phyloP scores from a whole-genome alignment of 345 rosid species.

The Gossypium sturtianum region DNA sequence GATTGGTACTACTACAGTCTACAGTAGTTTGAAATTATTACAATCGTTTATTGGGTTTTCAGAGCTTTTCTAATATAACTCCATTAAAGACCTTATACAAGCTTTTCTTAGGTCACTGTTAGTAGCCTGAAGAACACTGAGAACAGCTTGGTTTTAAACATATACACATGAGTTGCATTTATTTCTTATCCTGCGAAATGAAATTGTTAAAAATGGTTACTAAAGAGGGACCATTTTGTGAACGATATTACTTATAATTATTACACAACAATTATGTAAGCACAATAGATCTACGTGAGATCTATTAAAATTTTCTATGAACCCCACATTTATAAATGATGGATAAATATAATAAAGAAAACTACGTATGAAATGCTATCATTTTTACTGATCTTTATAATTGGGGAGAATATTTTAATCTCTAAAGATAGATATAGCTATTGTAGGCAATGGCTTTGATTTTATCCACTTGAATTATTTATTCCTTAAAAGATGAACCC shows the following conservation, averaged over 20 bases:
- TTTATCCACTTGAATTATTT: constrained; percentile 5
- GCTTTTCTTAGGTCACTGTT: background rate
- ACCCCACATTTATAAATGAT: background rate
- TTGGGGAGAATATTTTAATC: background rate
- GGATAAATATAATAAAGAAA: background rate
- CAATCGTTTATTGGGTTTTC: background rate
- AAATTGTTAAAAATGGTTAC: background rate
- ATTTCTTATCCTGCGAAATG: background rate
- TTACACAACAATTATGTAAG: background rate
- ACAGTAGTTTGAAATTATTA: background rate
- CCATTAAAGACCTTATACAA: background rate
- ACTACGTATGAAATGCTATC: background rate
- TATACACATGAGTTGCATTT: background rate
- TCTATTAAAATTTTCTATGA: background rate
- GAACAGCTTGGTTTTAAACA: background rate
- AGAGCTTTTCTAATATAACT: background rate
- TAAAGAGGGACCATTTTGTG: background rate
- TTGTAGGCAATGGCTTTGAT: background rate
- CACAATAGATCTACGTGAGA: background rate
- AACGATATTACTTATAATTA: too few species aligned
- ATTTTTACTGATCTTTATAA: background rate
- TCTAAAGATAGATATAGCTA: background rate
- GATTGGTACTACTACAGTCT: background rate
- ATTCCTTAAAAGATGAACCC: constrained; percentile 12
- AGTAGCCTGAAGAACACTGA: background rate